Evolutionary conservation across 768 basidiomycete species (phyloP), one percentile per base, ranked within the genome.

Genomic region (Mrakia gelida): DNA sequence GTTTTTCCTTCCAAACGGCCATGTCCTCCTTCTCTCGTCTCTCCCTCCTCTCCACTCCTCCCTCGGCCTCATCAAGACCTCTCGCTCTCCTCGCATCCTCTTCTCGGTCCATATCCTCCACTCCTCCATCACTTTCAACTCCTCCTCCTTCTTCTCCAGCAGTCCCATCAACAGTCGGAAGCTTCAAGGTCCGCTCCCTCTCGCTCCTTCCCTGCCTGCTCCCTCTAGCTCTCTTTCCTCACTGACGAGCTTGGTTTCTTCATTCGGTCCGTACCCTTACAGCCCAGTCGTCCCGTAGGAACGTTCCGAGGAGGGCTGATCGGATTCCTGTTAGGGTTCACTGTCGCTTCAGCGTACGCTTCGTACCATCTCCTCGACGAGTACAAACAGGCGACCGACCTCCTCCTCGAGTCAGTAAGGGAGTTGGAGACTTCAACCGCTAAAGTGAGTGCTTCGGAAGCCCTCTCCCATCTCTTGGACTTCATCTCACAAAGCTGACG

Each of bases 291-390:
- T 34, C 76, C 76, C 2, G 62, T 77, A 9, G 56, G 70, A 9
- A 52, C 59, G 1, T 71, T 72, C 70, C 68, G 76, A 2, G 76
- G 76, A 9, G 76, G 68, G 11, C 59, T 94, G 75, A 88, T 94
- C 61, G 93, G 93, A 0, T 94, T 94, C 83, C 84, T 97, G 52
- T 89, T 95, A 81, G 95, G 94, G 1, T 95, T 96, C 86, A 94
- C 94, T 8, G 84, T 95, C 52, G 93, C 94, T 1, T 93, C 94
- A 0, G 91, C 92, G 0, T 89, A 90, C 81, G 92, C 93, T 61
- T 91, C 93, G 38, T 96, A 94, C 84, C 90, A 92, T 83, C 87
- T 97, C 28, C 85, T 95, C 68, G 93, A 96, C 80, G 95, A 96
- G 85, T 94, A 95, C 85, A 92, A 93, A 84, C 86, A 88, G 62